These are phyloP conservation scores for Moniliophthora roreri DNA, from an alignment of 1,284 basidiomycete genomes.

Conservation along the genomic window DNA sequence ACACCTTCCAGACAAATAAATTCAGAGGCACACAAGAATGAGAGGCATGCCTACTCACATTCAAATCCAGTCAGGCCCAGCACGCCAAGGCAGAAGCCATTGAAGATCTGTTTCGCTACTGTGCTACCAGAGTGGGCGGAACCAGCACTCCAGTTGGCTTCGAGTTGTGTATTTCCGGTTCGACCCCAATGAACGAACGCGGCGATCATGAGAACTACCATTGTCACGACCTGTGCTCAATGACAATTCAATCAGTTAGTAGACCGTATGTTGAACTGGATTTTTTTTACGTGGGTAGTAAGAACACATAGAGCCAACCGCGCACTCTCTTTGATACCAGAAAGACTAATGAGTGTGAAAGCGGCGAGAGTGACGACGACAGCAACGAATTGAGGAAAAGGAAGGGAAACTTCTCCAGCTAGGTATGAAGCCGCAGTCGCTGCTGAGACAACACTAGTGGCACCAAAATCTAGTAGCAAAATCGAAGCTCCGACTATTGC, in stretches of 20 bases:
- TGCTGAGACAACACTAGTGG: conserved; percentile 68
- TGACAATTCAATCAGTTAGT: no score
- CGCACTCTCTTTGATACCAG: conserved; percentile 63
- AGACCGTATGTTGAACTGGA: no score
- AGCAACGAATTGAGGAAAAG: conserved; percentile 51
- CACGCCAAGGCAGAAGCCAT: conserved; percentile 68
- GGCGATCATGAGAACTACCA: conserved; percentile 51
- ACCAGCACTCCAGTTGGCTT: conserved; percentile 53
- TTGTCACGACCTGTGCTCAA: conserved; percentile 53
- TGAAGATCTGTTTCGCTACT: conserved; percentile 49
- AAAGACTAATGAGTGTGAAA: conserved; percentile 55
- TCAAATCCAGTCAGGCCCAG: conserved; percentile 70
- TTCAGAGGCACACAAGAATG: conserved; percentile 5
- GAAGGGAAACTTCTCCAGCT: conserved; percentile 54
- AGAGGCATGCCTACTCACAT: conserved; percentile 37
- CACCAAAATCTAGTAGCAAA: conserved; percentile 63
- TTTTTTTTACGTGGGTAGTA: conserved; percentile 56
- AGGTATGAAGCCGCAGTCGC: conserved; percentile 68
- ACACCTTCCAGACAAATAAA: conserved; percentile 38
- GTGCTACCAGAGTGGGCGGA: conserved; percentile 26
- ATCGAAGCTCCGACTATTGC: conserved; percentile 62
- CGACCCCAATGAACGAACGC: conserved; percentile 51
- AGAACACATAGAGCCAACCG: conserved; percentile 56
- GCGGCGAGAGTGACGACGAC: conserved; percentile 49
- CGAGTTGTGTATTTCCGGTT: conserved; percentile 46